phyloP scores from a whole-genome alignment of 2,329 filamentous ascomycete species.

The Nigrospora oryzae region DNA sequence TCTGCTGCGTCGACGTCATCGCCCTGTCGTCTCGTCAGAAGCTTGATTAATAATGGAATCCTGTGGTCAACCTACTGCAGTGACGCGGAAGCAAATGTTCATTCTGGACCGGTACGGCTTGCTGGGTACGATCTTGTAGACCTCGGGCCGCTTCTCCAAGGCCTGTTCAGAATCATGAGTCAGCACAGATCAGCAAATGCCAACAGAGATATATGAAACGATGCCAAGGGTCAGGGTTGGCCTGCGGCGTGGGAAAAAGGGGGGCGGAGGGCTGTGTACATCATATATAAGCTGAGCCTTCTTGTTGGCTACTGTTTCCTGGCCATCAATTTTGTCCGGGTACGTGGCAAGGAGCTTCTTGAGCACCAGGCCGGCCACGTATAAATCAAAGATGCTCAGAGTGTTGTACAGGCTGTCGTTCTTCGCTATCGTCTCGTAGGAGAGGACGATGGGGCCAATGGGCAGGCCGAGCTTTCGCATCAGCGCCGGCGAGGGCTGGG shows the following conservation, averaged over 20 bases:
- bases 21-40: slow-evolving; percentile 16
- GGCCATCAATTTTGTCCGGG: slow-evolving; percentile 63
- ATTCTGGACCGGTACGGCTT: slow-evolving; percentile 73
- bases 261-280: slow-evolving; percentile 22
- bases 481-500: slow-evolving; percentile 59
- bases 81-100: slow-evolving; percentile 89
- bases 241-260: too few species aligned
- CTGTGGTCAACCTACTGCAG: slow-evolving; percentile 24
- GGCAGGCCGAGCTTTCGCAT: slow-evolving; percentile 69
- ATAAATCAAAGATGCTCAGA: slow-evolving; percentile 87
- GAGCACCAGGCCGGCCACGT: slow-evolving; percentile 82
- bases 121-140: slow-evolving; percentile 73
- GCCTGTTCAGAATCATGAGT: too few species aligned
- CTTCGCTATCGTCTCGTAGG: slow-evolving; percentile 79
- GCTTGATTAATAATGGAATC: not conserved
- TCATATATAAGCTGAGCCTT: slow-evolving; percentile 74
- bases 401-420: slow-evolving; percentile 97
- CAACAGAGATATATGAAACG: too few species aligned
- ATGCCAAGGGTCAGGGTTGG: too few species aligned
- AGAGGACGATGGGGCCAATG: slow-evolving; percentile 69
- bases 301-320: slow-evolving; percentile 62
- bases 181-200: too few species aligned
- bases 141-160: slow-evolving; percentile 62
- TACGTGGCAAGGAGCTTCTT: slow-evolving; percentile 60
- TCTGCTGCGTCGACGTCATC: slow-evolving; percentile 62